Conservation (phyloP, 1,139 yeast species). For the Yueomyces sp. region DNA sequence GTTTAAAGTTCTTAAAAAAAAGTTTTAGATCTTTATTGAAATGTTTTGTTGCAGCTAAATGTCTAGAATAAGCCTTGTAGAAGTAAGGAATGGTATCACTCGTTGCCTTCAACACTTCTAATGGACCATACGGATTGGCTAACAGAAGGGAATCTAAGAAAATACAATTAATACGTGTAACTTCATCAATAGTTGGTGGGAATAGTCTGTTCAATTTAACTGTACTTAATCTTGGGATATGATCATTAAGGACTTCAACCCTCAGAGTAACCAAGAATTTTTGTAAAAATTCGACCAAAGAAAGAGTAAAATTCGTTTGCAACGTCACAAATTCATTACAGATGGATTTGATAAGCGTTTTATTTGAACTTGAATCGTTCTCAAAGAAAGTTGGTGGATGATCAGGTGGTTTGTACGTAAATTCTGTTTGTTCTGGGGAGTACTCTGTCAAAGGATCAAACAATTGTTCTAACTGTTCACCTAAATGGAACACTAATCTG, state of each 20-base stretch:
- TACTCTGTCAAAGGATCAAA: slow-evolving; percentile 86
- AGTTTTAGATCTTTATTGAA: slow-evolving; percentile 29
- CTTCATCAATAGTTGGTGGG: slow-evolving; percentile 92
- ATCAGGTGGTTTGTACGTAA: slow-evolving; percentile 38
- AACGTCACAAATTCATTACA: slow-evolving; percentile 54
- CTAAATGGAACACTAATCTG: slow-evolving; percentile 57
- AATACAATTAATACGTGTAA: slow-evolving; percentile 77
- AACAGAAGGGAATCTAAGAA: slow-evolving; percentile 60
- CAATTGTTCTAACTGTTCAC: slow-evolving; percentile 75
- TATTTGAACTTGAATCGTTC: slow-evolving; percentile 15
- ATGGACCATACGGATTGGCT: slow-evolving; percentile 56
- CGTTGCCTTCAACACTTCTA: slow-evolving; percentile 66
- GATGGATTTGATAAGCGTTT: slow-evolving; percentile 31
- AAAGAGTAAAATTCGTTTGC: slow-evolving; percentile 64
- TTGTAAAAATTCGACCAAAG: slow-evolving; percentile 61
- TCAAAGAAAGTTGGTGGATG: slow-evolving; percentile 8
- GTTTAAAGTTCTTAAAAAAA: slow-evolving; percentile 21
- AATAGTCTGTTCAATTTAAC: slow-evolving; percentile 61
- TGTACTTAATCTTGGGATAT: slow-evolving; percentile 38
- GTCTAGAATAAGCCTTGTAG: slow-evolving; percentile 84
- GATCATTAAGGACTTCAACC: slow-evolving; percentile 48
- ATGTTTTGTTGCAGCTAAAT: slow-evolving; percentile 76
- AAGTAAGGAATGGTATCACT: slow-evolving; percentile 77
- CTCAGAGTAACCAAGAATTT: slow-evolving; percentile 71
- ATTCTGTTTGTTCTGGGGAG: slow-evolving; percentile 77